A percentile compares a stretch with the other conserved stretches of the same genome.
These are phyloP conservation scores for Halteria grandinella DNA, from an alignment of 73 alveolate genomes.

Conservation along the genomic window DNA sequence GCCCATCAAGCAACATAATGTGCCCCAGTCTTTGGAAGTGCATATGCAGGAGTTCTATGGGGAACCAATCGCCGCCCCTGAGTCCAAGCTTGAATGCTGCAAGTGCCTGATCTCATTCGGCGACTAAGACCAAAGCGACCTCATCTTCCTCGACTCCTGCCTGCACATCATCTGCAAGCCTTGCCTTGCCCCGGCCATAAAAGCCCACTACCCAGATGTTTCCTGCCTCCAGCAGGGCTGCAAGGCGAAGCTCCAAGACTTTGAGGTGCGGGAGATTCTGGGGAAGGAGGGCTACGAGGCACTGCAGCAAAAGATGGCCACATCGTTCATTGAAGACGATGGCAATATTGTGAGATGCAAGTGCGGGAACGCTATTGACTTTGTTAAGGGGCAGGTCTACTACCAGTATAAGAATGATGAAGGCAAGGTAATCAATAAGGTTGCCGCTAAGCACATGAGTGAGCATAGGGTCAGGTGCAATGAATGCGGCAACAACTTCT, in stretches of 20 bases:
- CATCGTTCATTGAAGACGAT: slow-evolving; percentile 21
- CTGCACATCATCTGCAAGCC: slow-evolving; percentile 19
- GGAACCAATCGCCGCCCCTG: too few species aligned
- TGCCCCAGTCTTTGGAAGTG: too few species aligned
- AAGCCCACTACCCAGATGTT: slow-evolving; percentile 15
- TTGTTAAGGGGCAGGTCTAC: slow-evolving; percentile 67
- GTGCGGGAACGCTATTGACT: slow-evolving; percentile 55
- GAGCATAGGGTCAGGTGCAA: slow-evolving; percentile 63
- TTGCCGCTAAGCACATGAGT: slow-evolving; percentile 62
- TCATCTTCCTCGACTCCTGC: slow-evolving; percentile 1
- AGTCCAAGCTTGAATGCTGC: too few species aligned
- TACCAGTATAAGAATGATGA: slow-evolving; percentile 66
- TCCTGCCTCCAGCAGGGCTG: slow-evolving; percentile 2
- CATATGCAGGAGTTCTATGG: too few species aligned
- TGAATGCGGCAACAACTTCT: slow-evolving; percentile 61
- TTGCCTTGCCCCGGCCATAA: not conserved
- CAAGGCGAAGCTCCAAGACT: not conserved
- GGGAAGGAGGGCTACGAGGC: slow-evolving; percentile 61
- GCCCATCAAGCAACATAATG: not conserved
- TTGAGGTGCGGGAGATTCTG: slow-evolving; percentile 16
- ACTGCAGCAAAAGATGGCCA: slow-evolving; percentile 7
- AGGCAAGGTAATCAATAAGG: slow-evolving; percentile 52
- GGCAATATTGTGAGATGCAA: slow-evolving; percentile 27
- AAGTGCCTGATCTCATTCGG: too few species aligned
- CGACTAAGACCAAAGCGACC: too few species aligned